Evolutionary conservation across 176 grass and related monocot species (phyloP).

Genomic region (Alloteropsis semialata): DNA sequence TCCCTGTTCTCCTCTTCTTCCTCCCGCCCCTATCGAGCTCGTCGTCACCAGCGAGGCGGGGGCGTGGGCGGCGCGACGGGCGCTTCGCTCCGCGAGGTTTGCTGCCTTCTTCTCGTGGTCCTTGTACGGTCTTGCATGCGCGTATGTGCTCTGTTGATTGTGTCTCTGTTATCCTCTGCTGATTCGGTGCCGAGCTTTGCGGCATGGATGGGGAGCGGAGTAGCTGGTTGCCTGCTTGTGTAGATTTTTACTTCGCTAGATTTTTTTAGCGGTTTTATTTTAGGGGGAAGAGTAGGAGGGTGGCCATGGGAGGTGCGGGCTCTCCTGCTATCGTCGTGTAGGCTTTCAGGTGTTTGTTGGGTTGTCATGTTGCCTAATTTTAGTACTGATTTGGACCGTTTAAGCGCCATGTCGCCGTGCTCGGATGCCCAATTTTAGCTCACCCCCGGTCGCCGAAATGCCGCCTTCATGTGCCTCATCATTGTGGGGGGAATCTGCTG

Average conservation of each 20-base stretch:
- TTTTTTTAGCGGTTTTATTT: not conserved
- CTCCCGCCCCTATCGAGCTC: not conserved
- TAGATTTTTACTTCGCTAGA: not conserved
- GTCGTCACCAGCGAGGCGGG: not conserved
- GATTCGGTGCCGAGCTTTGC: not conserved
- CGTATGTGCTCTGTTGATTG: not conserved
- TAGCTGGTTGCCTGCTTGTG: not conserved
- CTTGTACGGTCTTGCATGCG: not conserved
- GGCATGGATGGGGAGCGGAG: not conserved
- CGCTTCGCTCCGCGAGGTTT: constrained; percentile 15
- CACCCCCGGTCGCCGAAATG: not conserved
- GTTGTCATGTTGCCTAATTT: constrained; percentile 38
- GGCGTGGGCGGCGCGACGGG: not conserved
- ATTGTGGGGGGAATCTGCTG: constrained; percentile 33
- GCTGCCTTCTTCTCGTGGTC: not conserved
- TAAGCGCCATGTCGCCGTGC: constrained; percentile 10
- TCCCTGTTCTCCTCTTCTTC: not conserved
- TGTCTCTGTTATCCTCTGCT: too few species aligned
- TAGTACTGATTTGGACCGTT: constrained; percentile 24
- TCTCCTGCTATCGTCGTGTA: not conserved
- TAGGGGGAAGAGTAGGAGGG: not conserved
- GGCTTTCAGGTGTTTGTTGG: constrained; percentile 23
- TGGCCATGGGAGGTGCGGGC: not conserved
- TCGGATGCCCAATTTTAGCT: constrained; percentile 31
- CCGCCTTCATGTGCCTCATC: constrained; percentile 21